Conservation (phyloP, 306 rosid genomes). For the Trifolium subterraneum region DNA sequence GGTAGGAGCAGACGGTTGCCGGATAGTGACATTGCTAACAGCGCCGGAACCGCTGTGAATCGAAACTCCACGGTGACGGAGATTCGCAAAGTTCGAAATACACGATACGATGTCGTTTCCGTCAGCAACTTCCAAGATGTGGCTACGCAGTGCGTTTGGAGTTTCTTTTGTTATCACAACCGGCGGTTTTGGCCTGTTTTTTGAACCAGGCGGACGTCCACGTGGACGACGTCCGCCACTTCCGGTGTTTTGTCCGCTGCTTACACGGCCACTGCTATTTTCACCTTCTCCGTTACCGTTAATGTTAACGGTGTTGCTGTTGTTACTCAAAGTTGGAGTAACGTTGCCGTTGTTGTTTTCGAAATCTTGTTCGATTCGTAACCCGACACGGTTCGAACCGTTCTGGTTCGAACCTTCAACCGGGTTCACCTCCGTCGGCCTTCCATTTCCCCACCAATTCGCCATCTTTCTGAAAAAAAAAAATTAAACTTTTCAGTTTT, state of each 20-base stretch:
- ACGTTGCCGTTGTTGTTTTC: slow-evolving; percentile 44
- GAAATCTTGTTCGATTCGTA: slow-evolving; percentile 29
- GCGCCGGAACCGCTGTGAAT: slow-evolving; percentile 77
- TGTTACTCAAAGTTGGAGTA: slow-evolving; percentile 43
- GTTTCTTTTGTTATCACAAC: slow-evolving; percentile 65
- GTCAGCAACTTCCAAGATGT: slow-evolving; percentile 68
- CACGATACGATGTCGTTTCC: slow-evolving; percentile 71
- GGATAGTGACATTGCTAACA: slow-evolving; percentile 70
- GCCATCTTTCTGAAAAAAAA: slow-evolving; percentile 51
- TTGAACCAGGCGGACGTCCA: slow-evolving; percentile 88
- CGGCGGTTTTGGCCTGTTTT: slow-evolving; percentile 80
- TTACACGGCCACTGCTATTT: slow-evolving; percentile 32
- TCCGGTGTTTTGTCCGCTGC: slow-evolving; percentile 7
- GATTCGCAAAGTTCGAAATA: slow-evolving; percentile 65
- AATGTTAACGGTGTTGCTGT: slow-evolving; percentile 30
- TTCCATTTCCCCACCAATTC: slow-evolving; percentile 88
- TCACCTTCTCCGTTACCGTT: slow-evolving; percentile 40
- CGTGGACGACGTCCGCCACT: slow-evolving; percentile 61
- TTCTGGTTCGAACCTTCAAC: neutral
- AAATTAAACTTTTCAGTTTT: neutral
- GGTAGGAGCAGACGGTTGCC: slow-evolving; percentile 66
- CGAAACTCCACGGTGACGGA: slow-evolving; percentile 84
- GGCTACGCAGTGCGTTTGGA: slow-evolving; percentile 84
- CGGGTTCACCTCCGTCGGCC: slow-evolving; percentile 53
- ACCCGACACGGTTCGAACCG: slow-evolving; percentile 22